Conservation (phyloP, 768 basidiomycete species). For the Phylloporus sp. region DNA sequence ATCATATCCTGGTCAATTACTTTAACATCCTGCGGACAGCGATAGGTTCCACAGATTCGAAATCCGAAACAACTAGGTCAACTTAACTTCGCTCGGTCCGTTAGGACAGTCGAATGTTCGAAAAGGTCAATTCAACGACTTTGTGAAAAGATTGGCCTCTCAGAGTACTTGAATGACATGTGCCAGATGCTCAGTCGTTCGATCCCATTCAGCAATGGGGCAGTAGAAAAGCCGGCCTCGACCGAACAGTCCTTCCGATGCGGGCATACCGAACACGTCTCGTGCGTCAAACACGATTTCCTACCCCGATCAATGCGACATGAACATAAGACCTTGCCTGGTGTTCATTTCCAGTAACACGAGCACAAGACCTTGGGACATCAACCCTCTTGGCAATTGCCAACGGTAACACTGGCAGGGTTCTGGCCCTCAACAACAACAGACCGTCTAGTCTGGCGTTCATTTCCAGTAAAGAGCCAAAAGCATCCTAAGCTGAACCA, state of each 20-base stretch:
- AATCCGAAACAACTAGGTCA: too few relatives aligned
- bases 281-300: conserved; percentile 58
- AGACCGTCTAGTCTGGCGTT: conserved; percentile 70
- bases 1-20: not conserved
- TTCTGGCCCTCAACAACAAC: too few relatives aligned
- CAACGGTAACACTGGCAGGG: too few relatives aligned
- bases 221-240: conserved; percentile 38
- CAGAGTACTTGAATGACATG: conserved; percentile 35
- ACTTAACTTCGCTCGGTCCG: too few relatives aligned
- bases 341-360: too few relatives aligned
- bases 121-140: too few relatives aligned
- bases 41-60: conserved; percentile 4
- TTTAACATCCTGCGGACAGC: too few relatives aligned
- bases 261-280: conserved; percentile 44
- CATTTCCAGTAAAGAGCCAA: conserved; percentile 32
- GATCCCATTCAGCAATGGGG: conserved; percentile 69
- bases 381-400: too few relatives aligned
- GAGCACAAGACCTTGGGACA: not conserved
- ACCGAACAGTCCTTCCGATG: too few relatives aligned
- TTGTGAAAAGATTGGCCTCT: too few relatives aligned
- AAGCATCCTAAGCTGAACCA: conserved; percentile 32
- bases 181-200: conserved; percentile 66
- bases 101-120: too few relatives aligned
- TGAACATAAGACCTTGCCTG: too few relatives aligned
- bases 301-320: conserved; percentile 70